Conservation (phyloP, 768 basidiomycete species). For the Leccinum ochraceum region DNA sequence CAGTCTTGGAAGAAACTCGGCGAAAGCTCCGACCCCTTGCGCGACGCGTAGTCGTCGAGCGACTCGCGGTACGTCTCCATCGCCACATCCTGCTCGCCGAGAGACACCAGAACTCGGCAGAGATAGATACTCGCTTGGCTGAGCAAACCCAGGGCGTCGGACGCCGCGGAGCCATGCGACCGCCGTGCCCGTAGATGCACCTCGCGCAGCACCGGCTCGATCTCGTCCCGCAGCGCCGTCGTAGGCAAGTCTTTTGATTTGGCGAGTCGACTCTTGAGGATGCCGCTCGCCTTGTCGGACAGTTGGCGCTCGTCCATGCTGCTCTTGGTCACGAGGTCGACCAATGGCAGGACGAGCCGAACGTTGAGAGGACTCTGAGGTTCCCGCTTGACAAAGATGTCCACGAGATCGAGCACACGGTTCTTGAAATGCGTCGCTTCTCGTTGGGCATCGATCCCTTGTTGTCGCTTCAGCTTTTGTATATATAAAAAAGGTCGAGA, state of each 20-base stretch:
- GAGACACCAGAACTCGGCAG: slow-evolving; percentile 48
- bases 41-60: slow-evolving; percentile 71
- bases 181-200: slow-evolving; percentile 76
- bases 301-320: slow-evolving; percentile 82
- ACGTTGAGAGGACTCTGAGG: slow-evolving; percentile 69
- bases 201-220: slow-evolving; percentile 52
- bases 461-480: background rate
- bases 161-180: slow-evolving; percentile 56
- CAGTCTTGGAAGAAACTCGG: slow-evolving; percentile 78
- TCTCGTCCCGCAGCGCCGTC: slow-evolving; percentile 27
- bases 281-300: slow-evolving; percentile 82
- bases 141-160: slow-evolving; percentile 63
- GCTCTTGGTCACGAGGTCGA: slow-evolving; percentile 69
- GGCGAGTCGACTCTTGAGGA: slow-evolving; percentile 71
- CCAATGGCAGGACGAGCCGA: slow-evolving; percentile 70
- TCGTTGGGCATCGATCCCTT: slow-evolving; percentile 70
- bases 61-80: slow-evolving; percentile 62
- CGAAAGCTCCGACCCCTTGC: slow-evolving; percentile 79
- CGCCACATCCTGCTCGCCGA: slow-evolving; percentile 42
- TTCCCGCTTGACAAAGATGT: slow-evolving; percentile 78
- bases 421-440: slow-evolving; percentile 97
- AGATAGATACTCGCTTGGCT: slow-evolving; percentile 73
- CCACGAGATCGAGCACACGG: slow-evolving; percentile 92
- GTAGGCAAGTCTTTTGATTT: slow-evolving; percentile 71
- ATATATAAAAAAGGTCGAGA: background rate